Evolutionary conservation across 2,329 filamentous ascomycete species (phyloP), one percentile per base, ranked within the genome.

Genomic region (Macrophomina pseudophaseolina): DNA sequence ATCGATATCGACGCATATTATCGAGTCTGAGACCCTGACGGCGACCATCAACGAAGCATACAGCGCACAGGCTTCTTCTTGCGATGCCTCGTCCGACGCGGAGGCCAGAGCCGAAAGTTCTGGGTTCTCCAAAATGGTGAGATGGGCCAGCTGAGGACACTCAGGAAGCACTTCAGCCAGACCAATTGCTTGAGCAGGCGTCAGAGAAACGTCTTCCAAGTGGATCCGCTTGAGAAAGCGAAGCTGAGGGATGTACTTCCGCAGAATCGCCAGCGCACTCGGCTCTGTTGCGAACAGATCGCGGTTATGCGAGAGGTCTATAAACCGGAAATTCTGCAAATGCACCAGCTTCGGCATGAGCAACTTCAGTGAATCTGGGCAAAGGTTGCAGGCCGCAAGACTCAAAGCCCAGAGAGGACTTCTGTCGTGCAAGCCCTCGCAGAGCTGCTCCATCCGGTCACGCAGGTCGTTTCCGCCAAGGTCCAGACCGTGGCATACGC

Each of bases 31-130:
- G 0, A 97, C 87, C 64, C 94, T 88, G 0, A 93, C 90, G 0
- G 94, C 94, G 5, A 93, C 91, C 81, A 97, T 90, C 23, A 98
- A 84, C 1, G 94, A 97, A 0, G 95, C 93, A 76, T 97, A 98
- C 6, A 98, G 80, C 0, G 95, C 95, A 72, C 92, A 97, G 0
- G 95, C 94, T 79, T 98, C 94, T 79, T 98, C 94, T 77, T 97
- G 93, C 1, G 85, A 86, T 66, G 89, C 89, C 72, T 95, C 92
- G 5, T 92, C 91, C 60, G 85, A 91, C 0, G 93, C 91, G 68
- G 88, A 86, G 5, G 93, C 90, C 30, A 97, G 85, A 54, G 86
- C 86, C 28, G 86, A 83, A 4, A 97, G 81, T 68, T 88, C 85
- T 0, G 88, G 84, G 72, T 99, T 99, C 71, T 95, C 91, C 46